Evolutionary conservation across 352 stramenopile genomes (phyloP).

Genomic region (Phytophthora capsici): DNA sequence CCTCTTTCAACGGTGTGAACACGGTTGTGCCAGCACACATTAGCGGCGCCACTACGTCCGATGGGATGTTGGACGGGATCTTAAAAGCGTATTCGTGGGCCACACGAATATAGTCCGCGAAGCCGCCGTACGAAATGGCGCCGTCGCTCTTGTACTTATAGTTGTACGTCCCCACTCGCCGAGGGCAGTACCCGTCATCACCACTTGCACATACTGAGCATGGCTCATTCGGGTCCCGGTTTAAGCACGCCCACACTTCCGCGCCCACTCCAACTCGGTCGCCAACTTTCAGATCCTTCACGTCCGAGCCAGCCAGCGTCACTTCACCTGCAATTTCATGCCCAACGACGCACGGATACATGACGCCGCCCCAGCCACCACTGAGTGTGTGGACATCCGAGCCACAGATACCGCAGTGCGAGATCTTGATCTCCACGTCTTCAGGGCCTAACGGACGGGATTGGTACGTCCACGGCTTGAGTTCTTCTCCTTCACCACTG

Average conservation of each 20-base stretch:
- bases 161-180: constrained; percentile 61
- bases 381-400: constrained; percentile 26
- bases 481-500: constrained; percentile 6
- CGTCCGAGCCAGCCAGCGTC: constrained; percentile 9
- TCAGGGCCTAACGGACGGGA: constrained; percentile 6
- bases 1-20: constrained; percentile 19
- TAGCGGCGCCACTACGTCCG: constrained; percentile 14
- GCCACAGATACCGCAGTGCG: constrained; percentile 20
- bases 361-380: constrained; percentile 39
- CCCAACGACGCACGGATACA: constrained; percentile 49
- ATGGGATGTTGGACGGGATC: constrained; percentile 26
- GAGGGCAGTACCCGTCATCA: constrained; percentile 70
- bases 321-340: constrained; percentile 32
- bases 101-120: constrained; percentile 69
- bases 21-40: constrained; percentile 21
- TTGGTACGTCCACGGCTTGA: constrained; percentile 16
- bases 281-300: constrained; percentile 17
- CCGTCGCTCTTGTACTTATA: constrained; percentile 49
- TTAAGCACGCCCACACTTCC: constrained; percentile 58
- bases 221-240: constrained; percentile 48
- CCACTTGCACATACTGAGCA: constrained; percentile 66
- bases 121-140: constrained; percentile 52
- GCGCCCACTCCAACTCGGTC: constrained; percentile 15
- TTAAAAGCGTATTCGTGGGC: constrained; percentile 66
- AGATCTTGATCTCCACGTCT: constrained; percentile 23